Conservation (phyloP, 2,329 filamentous ascomycete genomes). For the Arthrinium phaeospermum region DNA sequence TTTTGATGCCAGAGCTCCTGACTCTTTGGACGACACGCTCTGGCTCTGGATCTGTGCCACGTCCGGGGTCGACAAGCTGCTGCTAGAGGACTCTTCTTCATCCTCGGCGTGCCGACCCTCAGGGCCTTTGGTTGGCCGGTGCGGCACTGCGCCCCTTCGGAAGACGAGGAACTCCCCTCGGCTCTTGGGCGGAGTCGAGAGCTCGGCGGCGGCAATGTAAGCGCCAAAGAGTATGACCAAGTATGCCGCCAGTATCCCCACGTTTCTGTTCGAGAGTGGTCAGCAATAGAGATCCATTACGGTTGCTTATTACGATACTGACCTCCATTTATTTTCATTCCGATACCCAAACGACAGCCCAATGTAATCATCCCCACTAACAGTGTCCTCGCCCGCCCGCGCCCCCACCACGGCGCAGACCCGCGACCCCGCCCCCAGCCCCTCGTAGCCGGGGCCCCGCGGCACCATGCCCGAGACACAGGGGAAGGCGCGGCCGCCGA, state of each 20-base stretch:
- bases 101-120: constrained; percentile 35
- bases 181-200: constrained; percentile 69
- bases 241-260: constrained; percentile 72
- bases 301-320: neutral
- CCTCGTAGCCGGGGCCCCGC: constrained; percentile 42
- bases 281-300: neutral
- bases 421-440: constrained; percentile 45
- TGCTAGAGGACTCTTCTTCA: constrained; percentile 30
- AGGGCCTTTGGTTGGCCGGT: constrained; percentile 52
- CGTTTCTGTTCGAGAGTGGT: constrained; percentile 51
- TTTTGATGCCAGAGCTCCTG: neutral
- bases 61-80: constrained; percentile 37
- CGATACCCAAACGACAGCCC: constrained; percentile 61
- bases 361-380: constrained; percentile 66
- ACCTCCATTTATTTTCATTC: constrained; percentile 64
- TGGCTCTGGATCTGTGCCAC: neutral
- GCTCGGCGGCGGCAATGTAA: constrained; percentile 71
- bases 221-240: constrained; percentile 63
- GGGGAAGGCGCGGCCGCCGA: constrained; percentile 65
- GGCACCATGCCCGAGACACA: constrained; percentile 55
- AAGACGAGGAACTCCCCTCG: constrained; percentile 81
- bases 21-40: neutral
- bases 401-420: constrained; percentile 68
- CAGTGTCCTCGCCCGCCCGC: constrained; percentile 53
- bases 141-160: constrained; percentile 64